Evolutionary conservation across 2,329 filamentous ascomycete genomes (phyloP), one percentile per base, ranked within the genome.

Genomic region (Escovopsis sp.): DNA sequence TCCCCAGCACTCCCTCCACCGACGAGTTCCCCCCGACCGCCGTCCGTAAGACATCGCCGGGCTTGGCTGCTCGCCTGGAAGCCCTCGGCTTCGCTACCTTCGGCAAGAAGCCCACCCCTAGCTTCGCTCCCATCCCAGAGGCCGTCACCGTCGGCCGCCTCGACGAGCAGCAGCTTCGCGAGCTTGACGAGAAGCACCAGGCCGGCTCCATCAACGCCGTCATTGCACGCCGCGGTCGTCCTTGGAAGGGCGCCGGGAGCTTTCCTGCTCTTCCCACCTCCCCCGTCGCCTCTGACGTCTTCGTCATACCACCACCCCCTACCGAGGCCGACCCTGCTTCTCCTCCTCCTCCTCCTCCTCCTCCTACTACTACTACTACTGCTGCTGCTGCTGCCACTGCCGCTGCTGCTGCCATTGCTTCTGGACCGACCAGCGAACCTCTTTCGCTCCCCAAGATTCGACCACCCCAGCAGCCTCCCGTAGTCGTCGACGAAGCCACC

Each of bases 181-280:
- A 77, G 53, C 71, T 86, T 52, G 81, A 87, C 63, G 67, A 74
- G 50, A 73, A 75, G 45, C 78, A 83, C 56, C 71, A 72, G 49
- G 71, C 74, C 45, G 67, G 67, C 54, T 74, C 72, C 20, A 48
- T 56, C 56, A 49, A 55, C 55, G 47, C 65, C 66, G 48, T 65
- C 49, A 65, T 84, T 52, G 69, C 79, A 58, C 71, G 79, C 55
- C 72, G 79, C 53, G 81, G 81, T 56, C 76, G 77, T 54, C 73
- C 80, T 51, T 86, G 81, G 81, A 83, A 75, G 65, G 78, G 76
- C 57, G 70, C 73, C 56, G 71, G 74, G 56, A 51, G 54, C 49
- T 53, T 50, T 43, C 47, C 45, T 38, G 46, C 51, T 33, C 39
- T 50, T 42, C 37, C 36, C n/a, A 41, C 37, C 36, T 44, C 44